Percentiles rank a stretch among this genome's conserved stretches.
Evolutionary conservation across 176 grass and related monocot genomes (phyloP).

Genomic region (Triticum dicoccoides): DNA sequence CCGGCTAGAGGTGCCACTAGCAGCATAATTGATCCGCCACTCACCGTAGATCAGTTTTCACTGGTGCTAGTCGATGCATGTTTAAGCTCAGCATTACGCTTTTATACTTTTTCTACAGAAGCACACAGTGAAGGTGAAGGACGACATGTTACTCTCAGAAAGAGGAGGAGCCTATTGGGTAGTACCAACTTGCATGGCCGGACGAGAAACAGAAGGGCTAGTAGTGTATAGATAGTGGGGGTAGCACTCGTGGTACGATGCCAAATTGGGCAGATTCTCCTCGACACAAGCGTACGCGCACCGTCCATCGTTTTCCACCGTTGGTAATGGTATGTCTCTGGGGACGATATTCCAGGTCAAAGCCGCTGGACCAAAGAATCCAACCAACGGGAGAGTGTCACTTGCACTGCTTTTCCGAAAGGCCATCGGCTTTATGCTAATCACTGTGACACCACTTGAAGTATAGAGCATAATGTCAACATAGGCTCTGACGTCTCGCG

Average conservation of each 20-base stretch:
- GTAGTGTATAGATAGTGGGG: background rate
- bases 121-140: background rate
- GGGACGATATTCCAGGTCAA: slow-evolving; percentile 24
- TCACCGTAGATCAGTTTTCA: background rate
- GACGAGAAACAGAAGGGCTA: background rate
- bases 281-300: background rate
- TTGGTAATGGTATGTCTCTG: slow-evolving; percentile 19
- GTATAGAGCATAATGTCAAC: slow-evolving; percentile 19
- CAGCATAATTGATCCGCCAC: slow-evolving; percentile 48
- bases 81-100: background rate
- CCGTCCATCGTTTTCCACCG: slow-evolving; percentile 22
- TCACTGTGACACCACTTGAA: slow-evolving; percentile 9
- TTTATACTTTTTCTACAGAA: background rate
- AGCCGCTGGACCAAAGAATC: slow-evolving; percentile 22
- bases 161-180: background rate
- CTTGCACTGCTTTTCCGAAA: background rate
- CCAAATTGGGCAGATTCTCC: slow-evolving; percentile 42
- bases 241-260: slow-evolving; percentile 22
- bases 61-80: slow-evolving; percentile 8
- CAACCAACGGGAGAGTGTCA: slow-evolving; percentile 18
- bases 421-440: background rate
- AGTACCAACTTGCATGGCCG: background rate
- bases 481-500: background rate
- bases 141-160: background rate
- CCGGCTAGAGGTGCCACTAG: background rate